A percentile compares a stretch with the other conserved stretches of the same genome.
phyloP scores from a whole-genome alignment of 2,329 filamentous ascomycete genomes.

The Fusarium sp. region DNA sequence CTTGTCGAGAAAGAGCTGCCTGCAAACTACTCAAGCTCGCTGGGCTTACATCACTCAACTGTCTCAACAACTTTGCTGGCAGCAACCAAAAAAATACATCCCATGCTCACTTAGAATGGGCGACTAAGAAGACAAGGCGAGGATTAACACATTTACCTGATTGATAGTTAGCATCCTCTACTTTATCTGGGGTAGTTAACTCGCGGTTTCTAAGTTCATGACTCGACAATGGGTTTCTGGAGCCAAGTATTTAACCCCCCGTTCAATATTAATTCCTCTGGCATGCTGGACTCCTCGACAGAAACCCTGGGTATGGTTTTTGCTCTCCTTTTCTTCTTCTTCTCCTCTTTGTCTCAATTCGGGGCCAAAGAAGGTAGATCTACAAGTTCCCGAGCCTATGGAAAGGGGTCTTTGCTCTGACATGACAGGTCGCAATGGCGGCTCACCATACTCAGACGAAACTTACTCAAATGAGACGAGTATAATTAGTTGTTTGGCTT shows the following conservation, averaged over 20 bases:
- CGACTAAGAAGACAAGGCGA: not conserved
- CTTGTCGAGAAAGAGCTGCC: not conserved
- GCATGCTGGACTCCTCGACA: conserved; percentile 15
- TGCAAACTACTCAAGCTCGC: not conserved
- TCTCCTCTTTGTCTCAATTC: conserved; percentile 18
- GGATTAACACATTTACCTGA: too few species aligned
- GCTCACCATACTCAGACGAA: conserved; percentile 34
- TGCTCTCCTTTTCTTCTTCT: not conserved
- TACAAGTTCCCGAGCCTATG: conserved; percentile 47
- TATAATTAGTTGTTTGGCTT: conserved; percentile 12
- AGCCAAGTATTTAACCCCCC: conserved; percentile 43
- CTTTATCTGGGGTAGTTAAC: not conserved
- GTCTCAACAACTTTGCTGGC: not conserved
- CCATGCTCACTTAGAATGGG: fast-evolving
- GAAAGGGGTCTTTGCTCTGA: conserved; percentile 48
- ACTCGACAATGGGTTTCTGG: conserved; percentile 49
- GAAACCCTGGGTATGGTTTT: conserved; percentile 26
- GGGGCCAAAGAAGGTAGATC: conserved; percentile 33
- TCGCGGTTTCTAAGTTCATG: conserved; percentile 43
- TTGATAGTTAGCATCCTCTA: not conserved
- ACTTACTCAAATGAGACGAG: conserved; percentile 27
- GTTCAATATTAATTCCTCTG: conserved; percentile 41
- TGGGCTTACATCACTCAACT: fast-evolving
- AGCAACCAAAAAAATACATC: not conserved
- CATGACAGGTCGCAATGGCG: conserved; percentile 51